These are phyloP conservation scores for Loxodes magnus DNA, from an alignment of 73 alveolate species.

Conservation along the genomic window DNA sequence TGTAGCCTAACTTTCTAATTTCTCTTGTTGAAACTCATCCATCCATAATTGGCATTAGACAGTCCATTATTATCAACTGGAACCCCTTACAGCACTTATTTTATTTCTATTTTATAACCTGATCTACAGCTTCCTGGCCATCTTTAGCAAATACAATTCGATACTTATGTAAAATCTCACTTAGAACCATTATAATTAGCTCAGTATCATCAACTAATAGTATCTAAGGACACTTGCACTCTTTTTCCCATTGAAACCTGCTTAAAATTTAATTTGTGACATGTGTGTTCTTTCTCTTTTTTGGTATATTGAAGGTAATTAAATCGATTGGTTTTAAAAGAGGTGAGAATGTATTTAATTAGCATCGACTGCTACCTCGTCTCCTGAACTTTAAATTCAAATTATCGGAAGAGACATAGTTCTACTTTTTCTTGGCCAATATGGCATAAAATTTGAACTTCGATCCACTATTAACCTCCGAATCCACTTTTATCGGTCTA, in stretches of 20 bases:
- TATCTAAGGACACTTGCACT: too few species aligned
- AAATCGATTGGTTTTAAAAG: neutral
- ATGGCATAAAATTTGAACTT: neutral
- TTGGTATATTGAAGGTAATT: too few species aligned
- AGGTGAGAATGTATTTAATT: neutral
- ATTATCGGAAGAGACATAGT: neutral
- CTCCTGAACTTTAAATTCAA: neutral
- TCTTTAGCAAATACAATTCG: neutral
- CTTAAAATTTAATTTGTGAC: too few species aligned
- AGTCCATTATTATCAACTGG: neutral
- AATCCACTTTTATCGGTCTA: neutral
- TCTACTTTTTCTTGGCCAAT: neutral
- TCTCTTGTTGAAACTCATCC: neutral
- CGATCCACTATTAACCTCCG: neutral
- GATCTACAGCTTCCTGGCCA: neutral
- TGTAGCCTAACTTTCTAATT: neutral
- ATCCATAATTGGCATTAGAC: neutral
- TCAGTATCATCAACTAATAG: neutral
- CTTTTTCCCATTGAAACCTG: too few species aligned
- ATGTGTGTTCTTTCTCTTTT: too few species aligned
- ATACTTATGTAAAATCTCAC: neutral
- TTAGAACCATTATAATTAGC: neutral
- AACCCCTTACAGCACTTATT: neutral
- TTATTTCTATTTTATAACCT: neutral
- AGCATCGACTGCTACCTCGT: neutral